These are phyloP conservation scores for Lachnellula suecica DNA, from an alignment of 2,329 filamentous ascomycete species.

Conservation along the genomic window DNA sequence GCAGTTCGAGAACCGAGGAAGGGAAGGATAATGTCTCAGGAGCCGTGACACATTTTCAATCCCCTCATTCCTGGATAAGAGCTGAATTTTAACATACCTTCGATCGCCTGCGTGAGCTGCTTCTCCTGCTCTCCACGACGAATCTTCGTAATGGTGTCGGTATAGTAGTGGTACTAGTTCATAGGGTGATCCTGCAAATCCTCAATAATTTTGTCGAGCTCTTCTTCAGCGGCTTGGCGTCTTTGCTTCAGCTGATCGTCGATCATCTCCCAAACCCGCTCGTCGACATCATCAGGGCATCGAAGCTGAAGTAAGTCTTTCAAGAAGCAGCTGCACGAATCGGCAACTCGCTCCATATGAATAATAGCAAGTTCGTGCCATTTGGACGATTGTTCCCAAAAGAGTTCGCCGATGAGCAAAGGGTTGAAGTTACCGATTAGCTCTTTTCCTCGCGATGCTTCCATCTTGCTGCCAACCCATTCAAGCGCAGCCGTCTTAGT, in stretches of 20 bases:
- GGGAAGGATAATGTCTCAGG: too few species aligned
- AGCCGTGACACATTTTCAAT: too few species aligned
- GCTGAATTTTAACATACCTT: too few species aligned
- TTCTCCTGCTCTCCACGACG: slow-evolving; percentile 11
- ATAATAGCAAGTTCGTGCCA: slow-evolving; percentile 33
- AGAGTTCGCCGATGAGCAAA: slow-evolving; percentile 38
- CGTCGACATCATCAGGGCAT: slow-evolving; percentile 20
- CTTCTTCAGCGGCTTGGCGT: slow-evolving; percentile 16
- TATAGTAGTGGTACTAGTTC: slow-evolving; percentile 39
- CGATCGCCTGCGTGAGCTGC: neutral
- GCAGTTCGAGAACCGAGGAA: too few species aligned
- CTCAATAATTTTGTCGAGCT: slow-evolving; percentile 30
- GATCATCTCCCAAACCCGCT: slow-evolving; percentile 18
- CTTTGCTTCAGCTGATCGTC: slow-evolving; percentile 17
- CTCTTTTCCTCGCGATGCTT: slow-evolving; percentile 33
- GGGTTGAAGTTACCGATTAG: slow-evolving; percentile 40
- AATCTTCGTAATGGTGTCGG: slow-evolving; percentile 28
- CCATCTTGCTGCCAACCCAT: slow-evolving; percentile 18
- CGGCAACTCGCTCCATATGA: slow-evolving; percentile 21
- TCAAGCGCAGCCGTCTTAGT: slow-evolving; percentile 21
- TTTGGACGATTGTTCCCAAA: slow-evolving; percentile 37
- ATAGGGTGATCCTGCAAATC: slow-evolving; percentile 32
- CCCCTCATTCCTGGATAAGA: too few species aligned
- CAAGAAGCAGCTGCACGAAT: slow-evolving; percentile 22
- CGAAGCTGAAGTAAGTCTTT: slow-evolving; percentile 17